Base-by-base conservation (phyloP, 2,329 filamentous ascomycete species). In the Monilinia fructicola region DNA sequence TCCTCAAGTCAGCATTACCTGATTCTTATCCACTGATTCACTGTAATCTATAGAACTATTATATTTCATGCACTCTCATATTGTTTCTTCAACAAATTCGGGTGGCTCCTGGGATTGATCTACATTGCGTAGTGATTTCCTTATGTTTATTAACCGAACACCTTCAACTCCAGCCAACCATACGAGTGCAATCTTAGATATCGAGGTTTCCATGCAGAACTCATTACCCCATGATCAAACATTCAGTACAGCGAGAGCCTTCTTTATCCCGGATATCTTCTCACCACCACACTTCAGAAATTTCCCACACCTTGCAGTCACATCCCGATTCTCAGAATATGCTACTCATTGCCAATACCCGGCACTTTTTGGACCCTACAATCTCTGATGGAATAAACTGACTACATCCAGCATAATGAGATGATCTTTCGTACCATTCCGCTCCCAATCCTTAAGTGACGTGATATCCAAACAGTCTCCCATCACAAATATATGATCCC, bases 191-290 rank as follows among this genome's bases (percentile, higher is more conserved):
- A 46, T 28, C 35, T 4, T 2, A 46, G 18, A 16, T n/a, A n/a
- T 31, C 5, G 7, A 55, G 12, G 16, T 5, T 42, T 46, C 14
- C 18, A n/a, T 46, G 21, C 44, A 46, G 12, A 42, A 12, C 12
- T 42, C 12, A 16, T 42, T 16, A 38, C n/a, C 1, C 16, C 6
- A 40, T 18, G 1, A 55, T 40, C 35, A 4, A 1, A 2, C 4
- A 40, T 7, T 28, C 4, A 23, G 21, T 23, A 48, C 21, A 35
- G 23, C 11, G 21, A 26, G 10, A 16, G 18, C n/a, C 42, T 21
- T 26, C 56, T n/a, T n/a, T n/a, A 59, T 46, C n/a, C 46, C 26
- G 56, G 26, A n/a, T 31, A 59, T 23, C n/a, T 23, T 16, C 42
- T 59, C 40, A 59, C 28, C 28, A 58, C 23, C 12, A 40, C 23